Conservation (phyloP, 257 asterid species). For the Lycium barbarum region DNA sequence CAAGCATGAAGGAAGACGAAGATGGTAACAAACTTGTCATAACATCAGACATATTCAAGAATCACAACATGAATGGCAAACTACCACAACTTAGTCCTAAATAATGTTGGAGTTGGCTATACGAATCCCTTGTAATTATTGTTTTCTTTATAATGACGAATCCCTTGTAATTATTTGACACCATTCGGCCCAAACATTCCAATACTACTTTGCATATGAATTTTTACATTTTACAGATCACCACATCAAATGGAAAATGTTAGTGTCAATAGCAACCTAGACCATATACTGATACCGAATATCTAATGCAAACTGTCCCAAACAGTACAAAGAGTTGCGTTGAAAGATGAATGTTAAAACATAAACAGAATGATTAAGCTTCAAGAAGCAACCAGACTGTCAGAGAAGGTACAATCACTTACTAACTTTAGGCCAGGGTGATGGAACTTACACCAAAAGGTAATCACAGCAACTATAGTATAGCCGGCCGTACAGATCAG, state of each 20-base stretch:
- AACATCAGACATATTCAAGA: background rate
- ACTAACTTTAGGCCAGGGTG: slow-evolving; percentile 28
- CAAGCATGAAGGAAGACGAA: background rate
- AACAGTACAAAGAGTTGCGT: background rate
- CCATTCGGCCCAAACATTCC: background rate
- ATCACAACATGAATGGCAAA: background rate
- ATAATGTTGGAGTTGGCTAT: background rate
- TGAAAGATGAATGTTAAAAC: slow-evolving; percentile 16
- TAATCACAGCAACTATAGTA: slow-evolving; percentile 85
- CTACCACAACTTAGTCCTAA: background rate
- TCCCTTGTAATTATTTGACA: slow-evolving; percentile 9
- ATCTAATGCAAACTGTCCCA: slow-evolving; percentile 2
- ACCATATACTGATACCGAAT: background rate
- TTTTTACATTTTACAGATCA: slow-evolving; percentile 4
- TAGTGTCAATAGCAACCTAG: slow-evolving; percentile 9
- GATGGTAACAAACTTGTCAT: slow-evolving; percentile 12
- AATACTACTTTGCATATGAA: background rate
- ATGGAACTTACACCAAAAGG: slow-evolving; percentile 86
- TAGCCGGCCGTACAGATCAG: slow-evolving; percentile 77
- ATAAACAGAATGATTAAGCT: slow-evolving; percentile 18
- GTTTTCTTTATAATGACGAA: background rate
- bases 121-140: slow-evolving; percentile 17
- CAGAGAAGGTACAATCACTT: slow-evolving; percentile 15
- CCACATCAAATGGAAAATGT: slow-evolving; percentile 17
- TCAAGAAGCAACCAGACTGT: background rate